A percentile compares a stretch with the other conserved stretches of the same genome.
These are phyloP conservation scores for Trichoderma afroharzianum DNA, from an alignment of 2,329 filamentous ascomycete species.

Conservation along the genomic window DNA sequence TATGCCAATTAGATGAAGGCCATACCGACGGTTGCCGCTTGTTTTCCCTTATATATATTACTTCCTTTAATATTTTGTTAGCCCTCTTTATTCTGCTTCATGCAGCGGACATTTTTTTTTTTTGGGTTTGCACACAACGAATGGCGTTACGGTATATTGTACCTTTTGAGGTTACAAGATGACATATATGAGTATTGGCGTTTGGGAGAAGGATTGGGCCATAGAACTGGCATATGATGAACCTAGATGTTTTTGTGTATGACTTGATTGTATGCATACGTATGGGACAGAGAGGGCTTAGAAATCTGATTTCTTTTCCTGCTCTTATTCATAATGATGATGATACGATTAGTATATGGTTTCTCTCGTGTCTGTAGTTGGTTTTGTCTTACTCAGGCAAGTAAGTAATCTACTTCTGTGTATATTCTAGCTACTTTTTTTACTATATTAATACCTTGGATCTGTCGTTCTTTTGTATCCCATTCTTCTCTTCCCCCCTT, in stretches of 20 bases:
- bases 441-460: neutral
- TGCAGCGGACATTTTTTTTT: neutral
- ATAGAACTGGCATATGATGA: constrained; percentile 2
- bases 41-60: neutral
- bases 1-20: constrained; percentile 30
- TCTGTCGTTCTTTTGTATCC: too few species aligned
- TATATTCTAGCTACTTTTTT: neutral
- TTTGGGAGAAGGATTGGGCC: constrained; percentile 1
- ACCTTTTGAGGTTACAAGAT: neutral
- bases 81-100: neutral
- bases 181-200: constrained; percentile 4
- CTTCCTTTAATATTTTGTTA: neutral
- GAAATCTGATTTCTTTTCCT: neutral
- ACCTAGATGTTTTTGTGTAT: constrained; percentile 1
- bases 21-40: neutral
- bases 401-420: neutral
- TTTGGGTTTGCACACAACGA: neutral
- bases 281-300: neutral
- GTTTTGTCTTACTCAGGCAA: neutral
- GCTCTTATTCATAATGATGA: neutral
- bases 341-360: neutral
- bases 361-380: neutral
- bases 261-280: constrained; percentile 16
- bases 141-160: neutral
- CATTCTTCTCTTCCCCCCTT: too few species aligned